A percentile compares a stretch with the other conserved stretches of the same genome.
Conservation (phyloP, 768 basidiomycete genomes). For the Phlebiopsis flavidoalba region DNA sequence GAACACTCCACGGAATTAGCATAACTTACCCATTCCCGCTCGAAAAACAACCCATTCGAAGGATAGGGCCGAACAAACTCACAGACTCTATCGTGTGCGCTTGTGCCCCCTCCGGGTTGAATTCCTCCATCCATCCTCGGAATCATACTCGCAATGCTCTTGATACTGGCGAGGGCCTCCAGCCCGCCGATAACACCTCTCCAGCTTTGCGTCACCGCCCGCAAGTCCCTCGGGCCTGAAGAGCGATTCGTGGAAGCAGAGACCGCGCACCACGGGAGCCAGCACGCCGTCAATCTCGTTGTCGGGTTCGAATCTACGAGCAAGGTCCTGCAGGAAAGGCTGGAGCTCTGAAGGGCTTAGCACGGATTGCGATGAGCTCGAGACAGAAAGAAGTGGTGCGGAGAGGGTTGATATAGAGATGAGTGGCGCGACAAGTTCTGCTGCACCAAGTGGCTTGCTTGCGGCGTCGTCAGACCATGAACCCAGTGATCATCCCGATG, state of each 20-base stretch:
- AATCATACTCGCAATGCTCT: constrained; percentile 79
- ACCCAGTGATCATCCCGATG: background rate
- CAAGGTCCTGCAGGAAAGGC: constrained; percentile 79
- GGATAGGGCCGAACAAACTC: constrained; percentile 80
- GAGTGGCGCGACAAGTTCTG: constrained; percentile 80
- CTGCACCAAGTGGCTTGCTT: constrained; percentile 68
- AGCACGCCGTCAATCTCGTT: constrained; percentile 76
- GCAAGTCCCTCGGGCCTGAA: constrained; percentile 64
- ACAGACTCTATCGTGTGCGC: constrained; percentile 56
- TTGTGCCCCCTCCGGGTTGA: constrained; percentile 59
- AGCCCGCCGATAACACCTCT: constrained; percentile 79
- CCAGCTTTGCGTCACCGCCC: constrained; percentile 77
- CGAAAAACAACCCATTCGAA: constrained; percentile 81
- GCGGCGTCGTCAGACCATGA: background rate
- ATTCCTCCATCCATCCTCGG: constrained; percentile 67
- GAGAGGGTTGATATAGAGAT: constrained; percentile 68
- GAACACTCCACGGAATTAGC: background rate
- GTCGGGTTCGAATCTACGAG: constrained; percentile 73
- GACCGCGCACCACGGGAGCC: constrained; percentile 59
- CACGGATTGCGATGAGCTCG: constrained; percentile 39
- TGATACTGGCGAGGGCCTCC: constrained; percentile 74
- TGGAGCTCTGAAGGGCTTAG: constrained; percentile 69
- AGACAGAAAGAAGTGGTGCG: constrained; percentile 52
- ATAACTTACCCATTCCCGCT: constrained; percentile 77
- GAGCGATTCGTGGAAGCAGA: constrained; percentile 63